Evolutionary conservation across 2,329 filamentous ascomycete genomes (phyloP).

Genomic region (Trichoderma koningii): DNA sequence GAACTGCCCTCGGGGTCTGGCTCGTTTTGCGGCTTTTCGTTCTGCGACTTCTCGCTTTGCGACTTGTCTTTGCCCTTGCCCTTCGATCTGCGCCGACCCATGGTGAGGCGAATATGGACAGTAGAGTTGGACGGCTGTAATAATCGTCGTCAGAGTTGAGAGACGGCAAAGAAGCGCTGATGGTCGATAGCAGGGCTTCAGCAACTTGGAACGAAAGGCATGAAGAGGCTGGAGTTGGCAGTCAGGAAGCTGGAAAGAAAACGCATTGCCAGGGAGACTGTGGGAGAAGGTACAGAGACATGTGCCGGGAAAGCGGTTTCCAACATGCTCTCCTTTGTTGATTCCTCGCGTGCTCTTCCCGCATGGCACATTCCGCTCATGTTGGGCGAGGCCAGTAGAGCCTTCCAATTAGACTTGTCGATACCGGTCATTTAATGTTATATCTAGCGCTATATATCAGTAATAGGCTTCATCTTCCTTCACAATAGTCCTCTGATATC

Average conservation of each 20-base stretch:
- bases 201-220: no score
- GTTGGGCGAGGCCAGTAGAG: neutral
- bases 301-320: neutral
- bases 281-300: neutral
- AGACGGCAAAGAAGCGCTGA: neutral
- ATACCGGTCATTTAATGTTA: constrained; percentile 22
- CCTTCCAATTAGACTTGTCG: neutral
- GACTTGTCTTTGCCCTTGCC: no score
- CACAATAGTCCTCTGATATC: neutral
- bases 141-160: neutral
- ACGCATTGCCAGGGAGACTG: no score
- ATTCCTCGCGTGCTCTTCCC: neutral
- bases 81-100: neutral
- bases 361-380: neutral
- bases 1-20: neutral
- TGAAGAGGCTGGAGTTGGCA: no score
- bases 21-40: neutral
- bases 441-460: constrained; percentile 21
- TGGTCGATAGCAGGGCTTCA: no score
- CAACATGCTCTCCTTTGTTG: neutral
- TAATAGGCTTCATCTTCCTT: constrained; percentile 25
- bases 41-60: neutral
- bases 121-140: no score
- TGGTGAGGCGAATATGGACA: neutral
- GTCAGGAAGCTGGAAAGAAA: no score